Conservation (phyloP, 73 alveolate genomes). For the Paramecium tetraurelia region DNA sequence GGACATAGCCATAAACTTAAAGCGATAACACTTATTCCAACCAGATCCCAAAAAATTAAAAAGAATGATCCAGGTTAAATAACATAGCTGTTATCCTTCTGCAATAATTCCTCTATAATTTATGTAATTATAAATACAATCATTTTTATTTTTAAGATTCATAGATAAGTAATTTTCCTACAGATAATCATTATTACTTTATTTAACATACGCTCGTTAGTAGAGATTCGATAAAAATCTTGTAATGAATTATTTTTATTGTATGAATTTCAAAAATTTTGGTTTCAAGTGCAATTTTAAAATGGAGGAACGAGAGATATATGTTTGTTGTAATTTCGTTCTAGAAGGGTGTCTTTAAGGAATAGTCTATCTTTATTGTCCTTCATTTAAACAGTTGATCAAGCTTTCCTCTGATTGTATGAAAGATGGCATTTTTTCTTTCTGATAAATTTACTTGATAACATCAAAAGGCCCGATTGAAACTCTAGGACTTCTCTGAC, state of each 20-base stretch:
- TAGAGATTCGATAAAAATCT: not conserved
- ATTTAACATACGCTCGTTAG: not conserved
- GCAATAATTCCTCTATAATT: not conserved
- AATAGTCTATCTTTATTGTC: not conserved
- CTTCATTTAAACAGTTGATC: not conserved
- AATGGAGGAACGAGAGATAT: not conserved
- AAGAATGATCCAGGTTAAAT: not conserved
- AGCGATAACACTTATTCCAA: not conserved
- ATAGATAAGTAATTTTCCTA: not conserved
- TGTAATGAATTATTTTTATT: not conserved
- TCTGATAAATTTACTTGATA: not conserved
- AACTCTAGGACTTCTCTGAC: not conserved
- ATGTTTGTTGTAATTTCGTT: not conserved
- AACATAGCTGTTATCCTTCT: not conserved
- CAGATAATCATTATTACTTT: not conserved
- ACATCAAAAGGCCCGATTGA: not conserved
- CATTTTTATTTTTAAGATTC: not conserved
- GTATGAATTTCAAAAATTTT: not conserved
- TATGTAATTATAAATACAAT: not conserved
- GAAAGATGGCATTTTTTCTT: not conserved
- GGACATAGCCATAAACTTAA: slow-evolving; percentile 17
- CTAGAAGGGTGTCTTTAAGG: not conserved
- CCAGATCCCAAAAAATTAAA: not conserved
- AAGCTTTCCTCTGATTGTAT: not conserved
- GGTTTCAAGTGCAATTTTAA: not conserved